These are phyloP conservation scores for Suhomyces sp. DNA, from an alignment of 805 yeast genomes.

Conservation along the genomic window DNA sequence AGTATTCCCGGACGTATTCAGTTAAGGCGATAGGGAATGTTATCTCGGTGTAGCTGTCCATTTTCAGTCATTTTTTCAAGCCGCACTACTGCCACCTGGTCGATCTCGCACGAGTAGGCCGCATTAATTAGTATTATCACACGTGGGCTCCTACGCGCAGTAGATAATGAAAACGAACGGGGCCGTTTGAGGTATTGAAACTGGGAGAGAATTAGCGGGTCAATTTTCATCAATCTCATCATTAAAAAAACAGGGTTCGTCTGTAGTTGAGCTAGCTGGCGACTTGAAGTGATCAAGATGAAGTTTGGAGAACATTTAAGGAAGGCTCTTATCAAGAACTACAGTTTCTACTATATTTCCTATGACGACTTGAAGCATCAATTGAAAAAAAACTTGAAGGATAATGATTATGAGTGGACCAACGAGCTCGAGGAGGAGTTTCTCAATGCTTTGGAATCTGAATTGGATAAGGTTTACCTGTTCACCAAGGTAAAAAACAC, in stretches of 20 bases:
- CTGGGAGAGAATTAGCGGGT: neutral
- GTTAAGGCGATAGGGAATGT: neutral
- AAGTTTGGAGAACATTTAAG: conserved; percentile 94
- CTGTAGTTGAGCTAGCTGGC: neutral
- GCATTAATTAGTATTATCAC: neutral
- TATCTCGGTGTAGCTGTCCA: no score
- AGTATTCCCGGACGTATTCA: neutral
- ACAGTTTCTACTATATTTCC: conserved; percentile 84
- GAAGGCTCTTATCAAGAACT: conserved; percentile 85
- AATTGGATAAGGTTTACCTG: conserved; percentile 88
- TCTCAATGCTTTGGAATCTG: conserved; percentile 68
- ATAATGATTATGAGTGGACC: conserved; percentile 63
- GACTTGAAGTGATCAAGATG: conserved; percentile 44
- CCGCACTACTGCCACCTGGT: neutral
- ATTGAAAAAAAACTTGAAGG: conserved; percentile 64
- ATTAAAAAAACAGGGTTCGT: neutral
- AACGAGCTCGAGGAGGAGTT: conserved; percentile 79
- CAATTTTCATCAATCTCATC: neutral
- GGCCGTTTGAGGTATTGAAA: neutral
- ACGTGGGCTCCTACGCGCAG: neutral
- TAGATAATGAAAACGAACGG: neutral
- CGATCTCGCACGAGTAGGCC: neutral
- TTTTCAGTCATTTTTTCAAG: neutral
- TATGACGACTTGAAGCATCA: conserved; percentile 88
- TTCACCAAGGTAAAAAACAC: conserved; percentile 86